Percentiles rank a stretch among this genome's conserved stretches.
Evolutionary conservation across 495 filamentous ascomycete genomes (phyloP).

Genomic region (Geopyxis carbonaria): DNA sequence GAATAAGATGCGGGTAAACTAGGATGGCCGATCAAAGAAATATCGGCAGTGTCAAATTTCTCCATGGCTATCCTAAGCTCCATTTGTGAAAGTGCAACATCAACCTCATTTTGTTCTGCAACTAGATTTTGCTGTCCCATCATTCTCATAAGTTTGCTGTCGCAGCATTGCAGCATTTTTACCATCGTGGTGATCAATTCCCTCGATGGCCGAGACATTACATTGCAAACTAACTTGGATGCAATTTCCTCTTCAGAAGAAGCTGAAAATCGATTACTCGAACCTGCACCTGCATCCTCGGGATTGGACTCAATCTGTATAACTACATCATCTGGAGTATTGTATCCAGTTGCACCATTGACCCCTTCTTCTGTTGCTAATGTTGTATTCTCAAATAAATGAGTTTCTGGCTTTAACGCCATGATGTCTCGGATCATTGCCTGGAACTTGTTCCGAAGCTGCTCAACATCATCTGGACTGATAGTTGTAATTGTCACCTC

Average conservation of each 20-base stretch:
- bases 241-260: conserved; percentile 10
- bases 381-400: conserved; percentile 25
- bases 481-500: conserved; percentile 37
- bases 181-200: conserved; percentile 33
- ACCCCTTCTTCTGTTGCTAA: not conserved
- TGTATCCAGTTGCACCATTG: too few species aligned
- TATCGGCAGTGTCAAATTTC: conserved; percentile 28
- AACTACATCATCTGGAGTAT: conserved; percentile 14
- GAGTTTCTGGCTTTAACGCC: conserved; percentile 30
- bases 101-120: conserved; percentile 11
- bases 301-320: conserved; percentile 29
- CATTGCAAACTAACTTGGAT: conserved; percentile 25
- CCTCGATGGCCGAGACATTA: conserved; percentile 31
- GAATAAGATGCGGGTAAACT: conserved; percentile 23
- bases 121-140: conserved; percentile 26
- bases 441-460: conserved; percentile 37
- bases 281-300: not conserved
- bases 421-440: conserved; percentile 33
- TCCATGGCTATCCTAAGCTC: conserved; percentile 21
- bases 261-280: conserved; percentile 10
- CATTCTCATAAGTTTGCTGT: conserved; percentile 34
- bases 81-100: conserved; percentile 26
- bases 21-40: conserved; percentile 23
- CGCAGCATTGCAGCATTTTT: conserved; percentile 28
- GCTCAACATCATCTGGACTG: conserved; percentile 30